Percentiles rank a stretch among this genome's conserved stretches.
phyloP scores from a whole-genome alignment of 345 rosid genomes.

The Carallia brachiata region DNA sequence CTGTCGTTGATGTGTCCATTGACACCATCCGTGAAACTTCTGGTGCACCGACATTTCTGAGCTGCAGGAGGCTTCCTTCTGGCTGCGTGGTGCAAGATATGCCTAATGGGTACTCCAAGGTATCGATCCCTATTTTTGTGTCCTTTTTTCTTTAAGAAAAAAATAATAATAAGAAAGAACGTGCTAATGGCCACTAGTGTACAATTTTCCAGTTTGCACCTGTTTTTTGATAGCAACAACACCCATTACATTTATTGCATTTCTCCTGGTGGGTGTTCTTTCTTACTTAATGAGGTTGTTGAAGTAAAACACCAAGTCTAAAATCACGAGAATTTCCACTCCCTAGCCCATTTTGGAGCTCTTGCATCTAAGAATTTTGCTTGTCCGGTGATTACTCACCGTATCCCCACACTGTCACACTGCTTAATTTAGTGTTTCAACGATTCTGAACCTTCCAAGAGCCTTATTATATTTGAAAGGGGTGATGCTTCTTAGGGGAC shows the following conservation, averaged over 20 bases:
- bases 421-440: slow-evolving; percentile 23
- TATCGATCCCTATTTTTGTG: slow-evolving; percentile 13
- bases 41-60: slow-evolving; percentile 44
- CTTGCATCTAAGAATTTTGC: slow-evolving; percentile 34
- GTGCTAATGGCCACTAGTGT: background rate
- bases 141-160: too few relatives aligned
- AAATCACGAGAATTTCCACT: slow-evolving; percentile 28
- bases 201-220: background rate
- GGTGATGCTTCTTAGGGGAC: slow-evolving; percentile 48
- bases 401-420: slow-evolving; percentile 32
- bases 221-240: background rate
- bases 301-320: slow-evolving; percentile 25
- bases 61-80: slow-evolving; percentile 88
- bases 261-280: slow-evolving; percentile 26
- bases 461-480: slow-evolving; percentile 32
- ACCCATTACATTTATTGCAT: slow-evolving; percentile 17
- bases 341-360: slow-evolving; percentile 30
- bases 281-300: slow-evolving; percentile 36
- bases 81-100: slow-evolving; percentile 95
- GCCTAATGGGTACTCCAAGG: slow-evolving; percentile 98
- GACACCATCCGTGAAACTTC: slow-evolving; percentile 56
- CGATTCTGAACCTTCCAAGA: slow-evolving; percentile 52
- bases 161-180: too few relatives aligned
- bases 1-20: slow-evolving; percentile 88
- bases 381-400: slow-evolving; percentile 46